Conservation (phyloP, 2,329 filamentous ascomycete genomes). For the Ambrosiella beaveri region DNA sequence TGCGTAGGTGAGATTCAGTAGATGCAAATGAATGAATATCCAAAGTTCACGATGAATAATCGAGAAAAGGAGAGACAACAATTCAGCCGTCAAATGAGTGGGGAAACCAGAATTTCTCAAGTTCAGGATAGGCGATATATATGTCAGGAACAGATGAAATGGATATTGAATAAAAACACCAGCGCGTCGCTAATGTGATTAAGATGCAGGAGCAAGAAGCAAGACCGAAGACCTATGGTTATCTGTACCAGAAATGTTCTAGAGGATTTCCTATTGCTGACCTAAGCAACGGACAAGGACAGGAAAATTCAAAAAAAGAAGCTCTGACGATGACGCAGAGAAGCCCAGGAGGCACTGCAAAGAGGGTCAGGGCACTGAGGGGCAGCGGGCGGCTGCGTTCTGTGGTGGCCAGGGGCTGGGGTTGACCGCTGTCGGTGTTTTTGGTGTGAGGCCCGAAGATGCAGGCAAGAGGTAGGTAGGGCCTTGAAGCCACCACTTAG, state of each 20-base stretch:
- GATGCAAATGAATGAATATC: too few species aligned
- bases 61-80: constrained; percentile 1
- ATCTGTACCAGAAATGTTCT: not conserved
- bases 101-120: not conserved
- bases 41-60: not conserved
- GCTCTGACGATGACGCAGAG: constrained; percentile 5
- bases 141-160: not conserved
- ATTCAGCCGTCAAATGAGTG: not conserved
- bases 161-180: not conserved
- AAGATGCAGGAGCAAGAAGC: not conserved
- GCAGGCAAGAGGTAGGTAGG: not conserved
- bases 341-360: not conserved
- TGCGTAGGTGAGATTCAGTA: too few species aligned
- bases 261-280: not conserved
- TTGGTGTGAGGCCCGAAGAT: not conserved
- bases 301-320: not conserved
- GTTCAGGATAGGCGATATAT: too few species aligned
- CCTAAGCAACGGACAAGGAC: not conserved
- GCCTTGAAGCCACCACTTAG: not conserved
- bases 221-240: not conserved
- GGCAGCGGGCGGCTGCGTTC: not conserved
- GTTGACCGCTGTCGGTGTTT: not conserved
- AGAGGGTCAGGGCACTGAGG: not conserved
- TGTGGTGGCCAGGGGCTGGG: not conserved
- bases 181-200: not conserved